Base-by-base conservation (phyloP, 352 stramenopile genomes). In the Globisporangium echinulatum region DNA sequence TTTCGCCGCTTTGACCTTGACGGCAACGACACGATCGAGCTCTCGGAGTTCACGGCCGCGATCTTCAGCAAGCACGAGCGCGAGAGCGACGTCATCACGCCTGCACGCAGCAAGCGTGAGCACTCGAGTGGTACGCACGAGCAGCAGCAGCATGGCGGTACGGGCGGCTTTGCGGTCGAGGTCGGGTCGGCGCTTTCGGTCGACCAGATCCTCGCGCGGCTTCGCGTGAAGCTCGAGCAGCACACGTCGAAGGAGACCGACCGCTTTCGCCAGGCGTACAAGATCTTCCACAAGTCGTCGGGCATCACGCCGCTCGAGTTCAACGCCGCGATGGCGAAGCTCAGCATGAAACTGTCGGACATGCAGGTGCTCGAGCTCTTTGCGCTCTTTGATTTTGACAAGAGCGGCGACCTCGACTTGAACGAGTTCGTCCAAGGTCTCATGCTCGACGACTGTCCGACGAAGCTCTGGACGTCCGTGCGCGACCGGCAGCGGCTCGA, bases 351-450 rank as follows among this genome's bases (percentile, higher is more conserved):
- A 14, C 48, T 92, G 7, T 70, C 75, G 7, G 62, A 73, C 5
- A 71, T 71, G 7, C 81, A 91, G 57, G 39, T 88, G 14, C 63
- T 68, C 3, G 71, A 82, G 51, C 60, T 92, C 6, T 92, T 92
- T 65, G 68, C 71, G 38, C 68, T 82, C 11, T 90, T 90, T 40
- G 83, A 92, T 63, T 87, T 85, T 36, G 81, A 92, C 60, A 81
- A 88, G 40, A 88, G 71, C 56, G 83, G 83, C 19, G 83, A 90
- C 33, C 56, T 92, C 11, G 79, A 91, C 53, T 62, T 92, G 48
- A 92, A 88, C 56, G 82, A 92, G 56, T 89, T 92, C 60, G 77
- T 91, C 13, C 79, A 90, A 62, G 83, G 83, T 7, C 73, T 90
- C 17, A 83, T 87, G 71, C 67, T 90, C 6, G 80, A 92, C 62